phyloP scores from a whole-genome alignment of 1,284 basidiomycete genomes.

The Retiboletus flavoniger region DNA sequence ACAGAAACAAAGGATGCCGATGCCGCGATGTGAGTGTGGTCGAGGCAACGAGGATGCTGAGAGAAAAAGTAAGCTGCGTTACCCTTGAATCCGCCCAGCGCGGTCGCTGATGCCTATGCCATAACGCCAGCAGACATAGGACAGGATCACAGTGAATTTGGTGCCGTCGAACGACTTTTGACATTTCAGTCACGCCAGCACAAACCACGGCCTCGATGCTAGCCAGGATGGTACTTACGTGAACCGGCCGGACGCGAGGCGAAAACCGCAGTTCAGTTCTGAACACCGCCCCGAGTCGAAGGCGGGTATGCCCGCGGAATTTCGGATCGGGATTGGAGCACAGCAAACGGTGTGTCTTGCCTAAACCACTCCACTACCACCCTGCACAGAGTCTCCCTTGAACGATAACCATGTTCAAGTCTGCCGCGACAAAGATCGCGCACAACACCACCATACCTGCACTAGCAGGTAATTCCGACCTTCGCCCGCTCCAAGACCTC shows the following conservation, averaged over 20 bases:
- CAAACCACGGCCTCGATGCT: too few species aligned
- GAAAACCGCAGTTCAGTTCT: too few species aligned
- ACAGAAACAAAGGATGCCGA: not conserved
- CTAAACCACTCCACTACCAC: slow-evolving; percentile 9
- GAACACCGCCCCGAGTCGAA: too few species aligned
- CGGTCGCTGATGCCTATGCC: too few species aligned
- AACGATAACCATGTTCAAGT: slow-evolving; percentile 60
- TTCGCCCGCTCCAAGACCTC: slow-evolving; percentile 81
- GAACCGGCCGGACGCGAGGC: too few species aligned
- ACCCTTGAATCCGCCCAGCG: slow-evolving; percentile 7
- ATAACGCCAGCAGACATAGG: too few species aligned
- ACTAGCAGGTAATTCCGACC: slow-evolving; percentile 78
- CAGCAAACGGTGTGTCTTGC: slow-evolving; percentile 7
- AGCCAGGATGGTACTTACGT: too few species aligned
- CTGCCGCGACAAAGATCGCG: slow-evolving; percentile 74
- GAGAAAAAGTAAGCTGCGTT: slow-evolving; percentile 15
- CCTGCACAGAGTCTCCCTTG: not conserved
- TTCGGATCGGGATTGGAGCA: not conserved
- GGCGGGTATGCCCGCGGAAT: not conserved
- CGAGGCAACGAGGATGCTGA: not conserved
- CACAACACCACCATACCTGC: slow-evolving; percentile 81
- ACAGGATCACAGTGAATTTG: too few species aligned
- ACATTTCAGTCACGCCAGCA: too few species aligned
- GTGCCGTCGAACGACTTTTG: too few species aligned
- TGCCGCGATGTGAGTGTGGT: not conserved